Base-by-base conservation (phyloP, 2,329 filamentous ascomycete species). In the Diplodia seriata region DNA sequence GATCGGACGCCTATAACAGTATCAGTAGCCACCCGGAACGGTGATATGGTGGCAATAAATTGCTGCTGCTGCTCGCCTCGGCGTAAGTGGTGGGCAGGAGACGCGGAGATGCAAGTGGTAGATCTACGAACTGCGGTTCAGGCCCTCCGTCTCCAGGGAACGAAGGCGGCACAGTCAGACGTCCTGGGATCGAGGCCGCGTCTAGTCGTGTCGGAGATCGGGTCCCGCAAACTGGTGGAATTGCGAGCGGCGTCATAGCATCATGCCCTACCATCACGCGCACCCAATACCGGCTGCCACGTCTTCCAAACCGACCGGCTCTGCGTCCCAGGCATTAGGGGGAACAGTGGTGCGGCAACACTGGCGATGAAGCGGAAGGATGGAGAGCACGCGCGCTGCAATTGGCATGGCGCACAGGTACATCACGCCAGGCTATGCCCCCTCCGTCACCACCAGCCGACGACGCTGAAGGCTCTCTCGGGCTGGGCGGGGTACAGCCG, bases 391-490 rank as follows among this genome's bases (percentile, higher is more conserved):
- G 55, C 55, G 36, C 36, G 55, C 55, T n/a, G 59, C 43, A 38
- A 50, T 36, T 15, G 59, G 59, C 49, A 50, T 51, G 57, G 59
- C 59, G 59, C 59, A 23, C 59, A 63, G 43, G 59, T 63, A 63
- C 43, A 63, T 63, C 43, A 63, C 59, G 59, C 47, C 59, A 63
- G 59, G 59, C 59, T 63, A 50, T 47, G 47, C 47, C 59, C 31
- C 12, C 29, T 50, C 43, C 59, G 47, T 63, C 43, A 14, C 59
- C n/a, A 62, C 59, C 18, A 20, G 26, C 59, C 43, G 43, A 26
- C 33, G 59, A 23, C 38, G 59, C 47, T 51, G 47, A 31, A 51
- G 59, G n/a, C 20, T 51, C 59, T 51, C 59, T 63, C 59, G 59
- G 59, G 47, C 59, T 63, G 59, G 59, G 59, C 59, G 59, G 43